Base-by-base conservation (phyloP, 169 alveolate genomes). In the Eimeria sp. region DNA sequence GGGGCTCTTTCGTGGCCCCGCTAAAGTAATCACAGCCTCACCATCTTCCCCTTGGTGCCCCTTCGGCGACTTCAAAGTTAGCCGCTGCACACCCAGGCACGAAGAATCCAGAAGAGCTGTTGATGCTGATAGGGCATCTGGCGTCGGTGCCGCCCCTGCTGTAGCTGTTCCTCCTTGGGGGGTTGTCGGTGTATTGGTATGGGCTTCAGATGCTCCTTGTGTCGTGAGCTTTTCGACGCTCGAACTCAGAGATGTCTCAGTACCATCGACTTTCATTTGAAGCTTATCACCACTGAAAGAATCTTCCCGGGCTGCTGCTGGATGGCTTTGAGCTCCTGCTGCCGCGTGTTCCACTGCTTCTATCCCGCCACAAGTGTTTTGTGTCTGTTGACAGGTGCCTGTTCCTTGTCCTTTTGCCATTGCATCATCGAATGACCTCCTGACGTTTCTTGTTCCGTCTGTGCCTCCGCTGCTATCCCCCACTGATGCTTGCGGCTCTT, bases 1-100 rank as follows among this genome's bases (percentile, higher is more conserved):
- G 58, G 92, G 92, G 80, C 92, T 86, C 43, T 47, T 54, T 6
- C 80, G 43, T 40, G 49, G 65, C 51, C 92, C 92, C n/a, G 30
- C 47, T 27, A 58, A 54, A 11, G 63, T 40, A 0, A 84, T 5
- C 43, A 25, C 80, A 25, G 54, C 80, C 6, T 27, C 65, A 25
- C 40, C 47, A 34, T 34, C 40, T 18, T 58, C 86, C 34, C 61
- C 65, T 22, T 54, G 80, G 43, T 61, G 40, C 49, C 65, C 92
- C n/a, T 80, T 58, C 7, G 92, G 92, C n/a, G 92, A 58, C 92
- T 86, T 70, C 57, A 86, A 80, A 54, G 92, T 86, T 40, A 86
- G 92, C 58, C 92, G 92, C 80, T 86, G 92, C 20, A 86, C 92
- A 34, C 80, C 92, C 34, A 86, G 51, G 61, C 92, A 86, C 16